Evolutionary conservation across 768 basidiomycete species (phyloP).

Genomic region (Tremella mesenterica): DNA sequence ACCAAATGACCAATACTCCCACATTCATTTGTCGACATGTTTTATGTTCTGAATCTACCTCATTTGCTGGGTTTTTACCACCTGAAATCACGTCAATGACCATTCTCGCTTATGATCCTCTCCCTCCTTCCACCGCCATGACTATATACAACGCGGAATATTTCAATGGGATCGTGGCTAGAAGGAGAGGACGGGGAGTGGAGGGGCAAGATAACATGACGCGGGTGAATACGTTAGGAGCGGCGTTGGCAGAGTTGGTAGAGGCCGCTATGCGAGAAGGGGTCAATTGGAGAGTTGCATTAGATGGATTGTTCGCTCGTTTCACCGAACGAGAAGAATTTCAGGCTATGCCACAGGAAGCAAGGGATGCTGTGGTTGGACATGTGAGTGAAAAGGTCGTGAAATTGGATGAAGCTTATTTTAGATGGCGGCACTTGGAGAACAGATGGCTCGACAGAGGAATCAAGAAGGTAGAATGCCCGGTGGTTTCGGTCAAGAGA

Average conservation of each 20-base stretch:
- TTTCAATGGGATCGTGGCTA: constrained; percentile 48
- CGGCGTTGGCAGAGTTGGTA: constrained; percentile 17
- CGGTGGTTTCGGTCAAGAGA: background rate
- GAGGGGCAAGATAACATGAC: constrained; percentile 5
- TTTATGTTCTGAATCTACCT: constrained; percentile 55
- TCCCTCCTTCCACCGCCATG: constrained; percentile 60
- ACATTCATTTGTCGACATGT: constrained; percentile 54
- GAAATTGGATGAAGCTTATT: background rate
- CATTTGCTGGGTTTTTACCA: constrained; percentile 66
- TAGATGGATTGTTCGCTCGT: constrained; percentile 11
- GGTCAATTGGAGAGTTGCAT: constrained; percentile 15
- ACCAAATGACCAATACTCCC: constrained; percentile 20
- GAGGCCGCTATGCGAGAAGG: constrained; percentile 18
- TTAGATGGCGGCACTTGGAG: background rate
- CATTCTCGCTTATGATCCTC: constrained; percentile 71
- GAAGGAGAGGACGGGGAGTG: constrained; percentile 6
- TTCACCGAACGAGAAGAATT: constrained; percentile 14
- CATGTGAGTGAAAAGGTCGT: no score
- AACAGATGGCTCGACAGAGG: background rate
- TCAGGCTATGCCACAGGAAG: constrained; percentile 15
- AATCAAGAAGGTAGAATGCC: background rate
- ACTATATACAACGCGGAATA: constrained; percentile 65
- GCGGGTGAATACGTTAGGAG: constrained; percentile 13
- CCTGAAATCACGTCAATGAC: constrained; percentile 51
- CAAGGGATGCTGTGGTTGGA: constrained; percentile 23